phyloP scores from a whole-genome alignment of 306 rosid genomes.

The Dryas alaskensis region DNA sequence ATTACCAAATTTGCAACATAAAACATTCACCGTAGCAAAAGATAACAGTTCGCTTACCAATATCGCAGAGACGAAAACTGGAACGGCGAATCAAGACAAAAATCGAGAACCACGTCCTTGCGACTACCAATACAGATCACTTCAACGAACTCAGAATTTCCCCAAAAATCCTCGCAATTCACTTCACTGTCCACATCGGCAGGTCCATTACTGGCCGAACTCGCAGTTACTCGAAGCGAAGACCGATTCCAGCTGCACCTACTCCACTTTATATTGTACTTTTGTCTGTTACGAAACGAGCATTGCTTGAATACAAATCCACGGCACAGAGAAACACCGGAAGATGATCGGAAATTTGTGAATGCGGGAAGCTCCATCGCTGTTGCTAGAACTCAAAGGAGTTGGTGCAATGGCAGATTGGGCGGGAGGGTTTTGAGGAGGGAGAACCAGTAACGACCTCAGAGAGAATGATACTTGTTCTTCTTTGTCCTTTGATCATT shows the following conservation, averaged over 20 bases:
- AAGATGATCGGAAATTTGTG: slow-evolving; percentile 30
- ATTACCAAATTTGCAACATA: background rate
- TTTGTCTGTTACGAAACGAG: slow-evolving; percentile 20
- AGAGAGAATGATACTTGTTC: background rate
- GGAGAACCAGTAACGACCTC: background rate
- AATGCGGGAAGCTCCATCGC: slow-evolving; percentile 53
- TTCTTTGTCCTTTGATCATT: background rate
- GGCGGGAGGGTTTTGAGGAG: slow-evolving; percentile 6
- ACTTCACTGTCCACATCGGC: slow-evolving; percentile 31
- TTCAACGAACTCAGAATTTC: slow-evolving; percentile 52
- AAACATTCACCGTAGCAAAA: background rate
- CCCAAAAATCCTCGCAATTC: slow-evolving; percentile 37
- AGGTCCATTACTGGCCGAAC: slow-evolving; percentile 30
- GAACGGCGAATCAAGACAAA: slow-evolving; percentile 67
- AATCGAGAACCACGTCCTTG: slow-evolving; percentile 74
- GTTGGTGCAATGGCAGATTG: slow-evolving; percentile 3
- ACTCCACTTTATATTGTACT: slow-evolving; percentile 21
- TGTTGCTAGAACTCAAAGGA: slow-evolving; percentile 2
- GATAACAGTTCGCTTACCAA: slow-evolving; percentile 38
- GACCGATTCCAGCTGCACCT: slow-evolving; percentile 24
- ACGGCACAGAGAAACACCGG: slow-evolving; percentile 30
- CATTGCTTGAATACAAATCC: slow-evolving; percentile 26
- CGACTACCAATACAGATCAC: slow-evolving; percentile 86
- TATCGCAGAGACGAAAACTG: slow-evolving; percentile 58
- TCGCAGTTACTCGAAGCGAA: slow-evolving; percentile 33